Evolutionary conservation across 2,329 filamentous ascomycete species (phyloP).

Genomic region (Zasmidium angulare): DNA sequence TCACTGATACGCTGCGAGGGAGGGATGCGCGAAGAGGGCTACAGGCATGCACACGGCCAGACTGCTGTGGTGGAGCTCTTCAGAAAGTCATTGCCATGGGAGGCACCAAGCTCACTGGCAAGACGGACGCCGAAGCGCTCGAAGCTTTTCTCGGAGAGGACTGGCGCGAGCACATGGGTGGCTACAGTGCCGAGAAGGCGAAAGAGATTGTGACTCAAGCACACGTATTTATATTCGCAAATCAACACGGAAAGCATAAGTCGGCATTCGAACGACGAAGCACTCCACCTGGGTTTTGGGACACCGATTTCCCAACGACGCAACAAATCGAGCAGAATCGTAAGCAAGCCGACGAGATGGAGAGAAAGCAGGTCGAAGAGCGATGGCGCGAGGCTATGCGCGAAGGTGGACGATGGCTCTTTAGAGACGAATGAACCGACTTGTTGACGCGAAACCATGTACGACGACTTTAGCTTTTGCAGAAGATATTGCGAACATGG

Average conservation of each 20-base stretch:
- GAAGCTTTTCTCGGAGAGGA: slow-evolving; percentile 29
- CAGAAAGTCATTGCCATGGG: slow-evolving; percentile 59
- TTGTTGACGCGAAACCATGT: neutral
- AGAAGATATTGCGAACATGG: neutral
- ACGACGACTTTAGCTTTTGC: neutral
- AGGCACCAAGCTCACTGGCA: slow-evolving; percentile 18
- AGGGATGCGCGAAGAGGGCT: slow-evolving; percentile 68
- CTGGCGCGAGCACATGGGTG: slow-evolving; percentile 25
- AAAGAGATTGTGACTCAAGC: slow-evolving; percentile 72
- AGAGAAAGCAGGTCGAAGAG: slow-evolving; percentile 66
- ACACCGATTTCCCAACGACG: slow-evolving; percentile 82
- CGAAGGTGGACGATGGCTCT: slow-evolving; percentile 73
- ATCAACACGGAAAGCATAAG: slow-evolving; percentile 74
- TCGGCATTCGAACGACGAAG: slow-evolving; percentile 68
- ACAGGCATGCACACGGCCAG: slow-evolving; percentile 69
- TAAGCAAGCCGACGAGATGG: slow-evolving; percentile 62
- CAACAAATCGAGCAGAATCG: slow-evolving; percentile 72
- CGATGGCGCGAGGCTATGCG: slow-evolving; percentile 81
- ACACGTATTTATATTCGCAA: slow-evolving; percentile 69
- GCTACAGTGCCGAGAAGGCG: slow-evolving; percentile 51
- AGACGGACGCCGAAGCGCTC: slow-evolving; percentile 29
- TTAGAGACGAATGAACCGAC: slow-evolving; percentile 66
- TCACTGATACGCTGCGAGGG: slow-evolving; percentile 70
- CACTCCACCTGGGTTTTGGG: slow-evolving; percentile 88
- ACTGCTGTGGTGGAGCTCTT: slow-evolving; percentile 75